These are phyloP conservation scores for Pterocarpus macrocarpus DNA, from an alignment of 306 rosid genomes.

Conservation along the genomic window DNA sequence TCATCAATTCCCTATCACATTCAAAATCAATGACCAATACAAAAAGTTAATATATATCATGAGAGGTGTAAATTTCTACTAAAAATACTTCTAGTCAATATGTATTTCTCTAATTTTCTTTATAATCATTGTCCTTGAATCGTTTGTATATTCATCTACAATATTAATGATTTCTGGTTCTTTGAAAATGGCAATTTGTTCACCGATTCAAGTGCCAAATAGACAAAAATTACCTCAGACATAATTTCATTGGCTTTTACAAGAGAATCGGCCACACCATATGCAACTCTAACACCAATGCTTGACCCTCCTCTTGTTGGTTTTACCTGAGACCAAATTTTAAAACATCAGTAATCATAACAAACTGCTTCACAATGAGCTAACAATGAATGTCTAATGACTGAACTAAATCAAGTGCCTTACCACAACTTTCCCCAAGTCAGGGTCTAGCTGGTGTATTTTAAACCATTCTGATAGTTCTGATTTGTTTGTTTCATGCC, in stretches of 20 bases:
- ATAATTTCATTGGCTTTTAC: conserved; percentile 76
- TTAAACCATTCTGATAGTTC: conserved; percentile 85
- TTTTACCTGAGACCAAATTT: conserved; percentile 70
- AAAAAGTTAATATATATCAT: conserved; percentile 28
- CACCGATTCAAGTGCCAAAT: conserved; percentile 24
- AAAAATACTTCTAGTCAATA: conserved; percentile 33
- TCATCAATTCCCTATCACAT: conserved; percentile 79
- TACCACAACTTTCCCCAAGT: conserved; percentile 93
- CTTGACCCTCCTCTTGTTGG: conserved; percentile 97
- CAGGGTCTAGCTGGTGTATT: conserved; percentile 69
- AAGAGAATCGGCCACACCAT: conserved; percentile 84
- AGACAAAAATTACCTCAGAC: conserved; percentile 66
- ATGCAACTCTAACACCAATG: conserved; percentile 91
- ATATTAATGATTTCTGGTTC: conserved; percentile 18
- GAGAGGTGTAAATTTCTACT: background rate
- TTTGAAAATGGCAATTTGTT: background rate
- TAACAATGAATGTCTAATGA: conserved; percentile 34
- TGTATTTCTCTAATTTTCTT: conserved; percentile 17
- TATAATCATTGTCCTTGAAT: conserved; percentile 20
- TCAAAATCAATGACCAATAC: conserved; percentile 39
- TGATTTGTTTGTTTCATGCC: conserved; percentile 59
- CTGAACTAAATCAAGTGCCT: conserved; percentile 51
- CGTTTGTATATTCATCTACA: conserved; percentile 14
- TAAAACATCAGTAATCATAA: conserved; percentile 24
- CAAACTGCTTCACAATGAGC: conserved; percentile 27